Evolutionary conservation across 2,329 filamentous ascomycete species (phyloP), one percentile per base, ranked within the genome.

Genomic region (Cephalotrichum gorgonifer): DNA sequence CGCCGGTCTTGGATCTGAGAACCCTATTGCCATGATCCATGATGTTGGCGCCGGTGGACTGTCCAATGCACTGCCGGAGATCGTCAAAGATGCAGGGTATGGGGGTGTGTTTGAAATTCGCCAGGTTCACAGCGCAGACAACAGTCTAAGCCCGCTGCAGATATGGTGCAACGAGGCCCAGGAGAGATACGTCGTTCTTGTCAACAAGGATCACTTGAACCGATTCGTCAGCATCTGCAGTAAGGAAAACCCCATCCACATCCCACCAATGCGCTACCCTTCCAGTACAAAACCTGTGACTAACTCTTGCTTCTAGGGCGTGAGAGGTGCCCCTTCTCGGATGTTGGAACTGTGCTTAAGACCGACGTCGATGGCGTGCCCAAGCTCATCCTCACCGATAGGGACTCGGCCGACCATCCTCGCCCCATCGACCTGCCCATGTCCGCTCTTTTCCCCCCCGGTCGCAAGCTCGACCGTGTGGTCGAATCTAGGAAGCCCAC

Each of bases 91-190:
- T 64, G 89, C 91, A 44, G 88, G 88, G 1, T 85, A 88, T 48
- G 93, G 93, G 50, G 93, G 90, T 46, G 84, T 81, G 43, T 97
- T 98, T 56, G 91, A 98, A 66, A 76, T 98, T n/a, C 83, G 93
- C 54, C 88, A 97, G 60, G 77, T 98, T 33, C 89, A 96, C 62
- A 95, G 81, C 62, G 86, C 88, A 2, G 93, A 97, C 65, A 81
- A 76, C 54, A 85, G 88, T 61, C 91, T 98, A 86, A 95, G 88
- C 60, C 93, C 93, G 20, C 78, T 98, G 51, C 88, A 97, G 63
- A 95, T 98, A 43, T 97, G 91, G 90, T 96, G 93, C 66, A 95
- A 91, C 58, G 91, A 97, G 64, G 88, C 93, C 0, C 93, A 98
- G 63, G 93, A 98, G 67, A 79, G 93, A 63, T 98, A 98, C 59